These are phyloP conservation scores for Batkoa obscura DNA, from an alignment of 371 early-diverging fungal genomes.

Conservation along the genomic window DNA sequence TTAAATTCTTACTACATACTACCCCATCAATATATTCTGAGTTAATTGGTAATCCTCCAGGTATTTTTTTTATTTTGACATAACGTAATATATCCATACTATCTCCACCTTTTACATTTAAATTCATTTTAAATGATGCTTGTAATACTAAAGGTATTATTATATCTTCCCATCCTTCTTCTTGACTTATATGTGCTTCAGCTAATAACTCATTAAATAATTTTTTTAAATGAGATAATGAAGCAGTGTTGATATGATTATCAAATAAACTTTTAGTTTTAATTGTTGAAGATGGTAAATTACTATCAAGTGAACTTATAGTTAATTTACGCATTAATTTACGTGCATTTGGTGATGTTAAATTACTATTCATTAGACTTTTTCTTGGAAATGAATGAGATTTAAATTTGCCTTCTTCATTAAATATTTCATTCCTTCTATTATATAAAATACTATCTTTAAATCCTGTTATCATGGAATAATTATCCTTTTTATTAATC, in stretches of 20 bases:
- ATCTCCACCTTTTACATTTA: conserved; percentile 49
- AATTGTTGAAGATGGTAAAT: neutral
- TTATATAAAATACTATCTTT: neutral
- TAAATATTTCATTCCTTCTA: neutral
- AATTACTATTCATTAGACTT: neutral
- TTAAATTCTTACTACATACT: conserved; percentile 69
- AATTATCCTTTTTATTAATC: neutral
- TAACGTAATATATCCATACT: conserved; percentile 71
- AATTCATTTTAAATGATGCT: conserved; percentile 40
- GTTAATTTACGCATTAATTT: conserved; percentile 4
- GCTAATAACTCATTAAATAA: conserved; percentile 30
- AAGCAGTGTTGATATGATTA: conserved; percentile 33
- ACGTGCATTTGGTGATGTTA: neutral
- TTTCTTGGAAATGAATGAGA: neutral
- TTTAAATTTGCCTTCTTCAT: neutral
- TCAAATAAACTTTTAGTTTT: neutral
- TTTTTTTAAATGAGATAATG: conserved; percentile 37
- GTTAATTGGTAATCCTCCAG: conserved; percentile 60
- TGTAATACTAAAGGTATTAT: conserved; percentile 40
- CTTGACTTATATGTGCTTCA: conserved; percentile 14
- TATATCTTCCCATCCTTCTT: conserved; percentile 48
- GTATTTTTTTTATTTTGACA: conserved; percentile 81
- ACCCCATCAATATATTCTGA: conserved; percentile 61
- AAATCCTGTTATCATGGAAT: conserved; percentile 1
- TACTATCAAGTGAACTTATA: neutral